These are phyloP conservation scores for Yamadazyma endophytica DNA, from an alignment of 805 yeast species.

Conservation along the genomic window DNA sequence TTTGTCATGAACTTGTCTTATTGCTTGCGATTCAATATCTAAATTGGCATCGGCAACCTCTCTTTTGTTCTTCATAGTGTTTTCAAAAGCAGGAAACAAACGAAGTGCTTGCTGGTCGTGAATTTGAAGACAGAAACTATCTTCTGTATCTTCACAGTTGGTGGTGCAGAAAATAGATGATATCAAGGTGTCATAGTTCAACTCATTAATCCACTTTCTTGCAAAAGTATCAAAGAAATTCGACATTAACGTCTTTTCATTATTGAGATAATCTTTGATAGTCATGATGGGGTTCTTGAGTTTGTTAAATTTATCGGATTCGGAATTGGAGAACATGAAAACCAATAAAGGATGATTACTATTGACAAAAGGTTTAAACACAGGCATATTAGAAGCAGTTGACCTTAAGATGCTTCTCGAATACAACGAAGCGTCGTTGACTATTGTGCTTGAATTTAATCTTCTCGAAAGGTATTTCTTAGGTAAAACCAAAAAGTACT, in stretches of 20 bases:
- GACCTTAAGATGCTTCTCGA: conserved; percentile 9
- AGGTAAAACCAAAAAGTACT: conserved; percentile 38
- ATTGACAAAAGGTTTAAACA: conserved; percentile 20
- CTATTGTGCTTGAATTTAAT: conserved; percentile 2
- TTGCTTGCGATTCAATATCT: conserved; percentile 16
- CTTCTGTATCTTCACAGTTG: conserved; percentile 11
- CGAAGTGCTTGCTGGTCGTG: conserved; percentile 24
- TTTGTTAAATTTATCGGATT: conserved; percentile 6
- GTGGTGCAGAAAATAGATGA: conserved; percentile 44
- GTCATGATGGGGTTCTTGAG: conserved; percentile 16
- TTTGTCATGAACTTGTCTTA: conserved; percentile 17
- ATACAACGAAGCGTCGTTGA: conserved; percentile 9
- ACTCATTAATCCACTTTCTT: conserved; percentile 31
- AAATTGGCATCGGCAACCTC: background rate
- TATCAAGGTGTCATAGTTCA: conserved; percentile 28
- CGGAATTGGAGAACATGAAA: conserved; percentile 19
- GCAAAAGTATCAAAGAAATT: conserved; percentile 41
- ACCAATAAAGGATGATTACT: conserved; percentile 33
- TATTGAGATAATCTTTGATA: conserved; percentile 16
- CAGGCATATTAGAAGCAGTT: conserved; percentile 15
- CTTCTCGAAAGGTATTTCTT: conserved; percentile 11
- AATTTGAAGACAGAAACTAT: conserved; percentile 39
- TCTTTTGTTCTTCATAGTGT: conserved; percentile 2
- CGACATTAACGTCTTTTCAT: conserved; percentile 16
- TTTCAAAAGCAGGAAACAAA: conserved; percentile 16